Conservation (phyloP, 345 rosid genomes). For the Carallia pectinifolia region DNA sequence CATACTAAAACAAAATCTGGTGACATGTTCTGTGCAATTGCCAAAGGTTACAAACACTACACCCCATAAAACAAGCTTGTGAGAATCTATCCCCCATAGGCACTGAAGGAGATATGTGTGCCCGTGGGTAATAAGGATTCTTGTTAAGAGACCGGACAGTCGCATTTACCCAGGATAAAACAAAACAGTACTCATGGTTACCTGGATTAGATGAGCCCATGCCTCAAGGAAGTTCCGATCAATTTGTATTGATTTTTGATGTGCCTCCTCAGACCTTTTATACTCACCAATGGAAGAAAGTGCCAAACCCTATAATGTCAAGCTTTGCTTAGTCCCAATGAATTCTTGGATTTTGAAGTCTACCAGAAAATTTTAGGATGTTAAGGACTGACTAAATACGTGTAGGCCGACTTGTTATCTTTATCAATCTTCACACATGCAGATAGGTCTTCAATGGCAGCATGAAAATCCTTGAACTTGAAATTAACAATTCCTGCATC, state of each 20-base stretch:
- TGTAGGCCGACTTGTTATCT: conserved; percentile 87
- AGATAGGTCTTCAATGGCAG: conserved; percentile 82
- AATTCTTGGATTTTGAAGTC: neutral
- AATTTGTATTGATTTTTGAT: conserved; percentile 74
- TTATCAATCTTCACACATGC: conserved; percentile 75
- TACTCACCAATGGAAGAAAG: conserved; percentile 76
- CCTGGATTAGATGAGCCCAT: conserved; percentile 92
- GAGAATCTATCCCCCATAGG: too few species aligned
- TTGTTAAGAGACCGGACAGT: neutral
- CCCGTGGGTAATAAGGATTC: neutral
- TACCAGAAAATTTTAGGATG: conserved; percentile 16
- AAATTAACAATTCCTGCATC: conserved; percentile 86
- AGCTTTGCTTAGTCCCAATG: conserved; percentile 16
- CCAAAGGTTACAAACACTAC: too few species aligned
- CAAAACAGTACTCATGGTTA: conserved; percentile 26
- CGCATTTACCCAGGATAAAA: neutral
- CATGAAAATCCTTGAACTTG: conserved; percentile 84
- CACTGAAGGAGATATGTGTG: neutral
- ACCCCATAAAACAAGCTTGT: too few species aligned
- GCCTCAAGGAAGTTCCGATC: conserved; percentile 81
- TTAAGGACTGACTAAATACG: conserved; percentile 65
- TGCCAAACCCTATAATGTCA: conserved; percentile 65
- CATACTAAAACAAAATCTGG: too few species aligned
- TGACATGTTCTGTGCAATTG: too few species aligned
- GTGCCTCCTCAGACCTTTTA: conserved; percentile 80